Percentiles rank a stretch among this genome's conserved stretches.
These are phyloP conservation scores for Borealophlyctis nickersoniae DNA, from an alignment of 192 early-diverging fungal genomes.

Conservation along the genomic window DNA sequence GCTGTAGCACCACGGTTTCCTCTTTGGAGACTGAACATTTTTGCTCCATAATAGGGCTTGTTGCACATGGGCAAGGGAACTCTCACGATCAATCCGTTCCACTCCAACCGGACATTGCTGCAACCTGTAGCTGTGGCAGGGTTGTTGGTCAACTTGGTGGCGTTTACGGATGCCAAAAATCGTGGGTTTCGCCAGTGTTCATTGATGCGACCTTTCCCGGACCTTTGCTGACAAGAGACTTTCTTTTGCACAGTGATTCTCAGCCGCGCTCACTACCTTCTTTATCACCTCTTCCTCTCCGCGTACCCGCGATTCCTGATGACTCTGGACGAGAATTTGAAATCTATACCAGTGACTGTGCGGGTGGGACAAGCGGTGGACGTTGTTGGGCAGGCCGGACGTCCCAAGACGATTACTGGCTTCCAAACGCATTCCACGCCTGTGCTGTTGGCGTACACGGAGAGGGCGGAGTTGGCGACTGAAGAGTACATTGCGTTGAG, in stretches of 20 bases:
- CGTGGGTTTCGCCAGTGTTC: constrained; percentile 59
- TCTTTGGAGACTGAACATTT: not conserved
- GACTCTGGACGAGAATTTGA: constrained; percentile 88
- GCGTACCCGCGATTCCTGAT: constrained; percentile 99
- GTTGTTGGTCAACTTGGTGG: constrained; percentile 81
- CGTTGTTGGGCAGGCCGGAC: constrained; percentile 95
- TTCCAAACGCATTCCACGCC: constrained; percentile 99
- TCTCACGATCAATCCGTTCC: constrained; percentile 92
- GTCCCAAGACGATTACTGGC: constrained; percentile 98
- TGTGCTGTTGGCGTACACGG: constrained; percentile 90
- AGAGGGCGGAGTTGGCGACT: constrained; percentile 96
- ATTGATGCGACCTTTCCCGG: too few species aligned
- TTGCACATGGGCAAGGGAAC: constrained; percentile 99
- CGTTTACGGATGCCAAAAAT: constrained; percentile 88
- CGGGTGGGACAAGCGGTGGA: constrained; percentile 99
- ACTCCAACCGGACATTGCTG: constrained; percentile 87
- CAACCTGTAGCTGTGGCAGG: constrained; percentile 85
- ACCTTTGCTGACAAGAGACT: not conserved
- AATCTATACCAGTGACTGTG: constrained; percentile 77
- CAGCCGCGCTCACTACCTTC: constrained; percentile 84
- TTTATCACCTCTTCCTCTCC: constrained; percentile 89
- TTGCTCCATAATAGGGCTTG: constrained; percentile 64
- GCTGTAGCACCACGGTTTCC: not conserved
- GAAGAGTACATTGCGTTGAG: constrained; percentile 91
- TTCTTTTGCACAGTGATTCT: constrained; percentile 65